Conservation (phyloP, 768 basidiomycete species). For the Podaxis sp. region DNA sequence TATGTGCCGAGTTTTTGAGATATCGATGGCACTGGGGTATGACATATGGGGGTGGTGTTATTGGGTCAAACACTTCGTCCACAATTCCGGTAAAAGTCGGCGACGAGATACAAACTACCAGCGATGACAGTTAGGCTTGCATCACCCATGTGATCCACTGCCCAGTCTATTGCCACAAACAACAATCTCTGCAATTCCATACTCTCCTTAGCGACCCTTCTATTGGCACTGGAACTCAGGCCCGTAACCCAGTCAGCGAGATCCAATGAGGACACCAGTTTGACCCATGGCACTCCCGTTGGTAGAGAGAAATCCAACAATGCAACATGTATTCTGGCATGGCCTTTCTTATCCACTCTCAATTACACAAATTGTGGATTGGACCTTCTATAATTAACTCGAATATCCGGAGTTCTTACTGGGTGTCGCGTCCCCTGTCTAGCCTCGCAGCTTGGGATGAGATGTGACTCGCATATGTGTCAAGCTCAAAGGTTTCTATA, state of each 20-base stretch:
- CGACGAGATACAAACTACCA: slow-evolving; percentile 93
- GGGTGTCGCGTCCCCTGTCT: too few species aligned
- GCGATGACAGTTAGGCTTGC: slow-evolving; percentile 68
- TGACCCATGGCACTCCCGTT: slow-evolving; percentile 95
- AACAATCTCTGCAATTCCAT: slow-evolving; percentile 31
- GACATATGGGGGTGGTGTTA: background rate
- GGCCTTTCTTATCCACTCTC: background rate
- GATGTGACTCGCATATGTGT: too few species aligned
- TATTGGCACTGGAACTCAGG: slow-evolving; percentile 33
- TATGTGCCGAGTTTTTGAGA: background rate
- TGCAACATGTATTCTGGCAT: slow-evolving; percentile 45
- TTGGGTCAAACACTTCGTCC: too few species aligned
- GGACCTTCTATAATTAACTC: too few species aligned
- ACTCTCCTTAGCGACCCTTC: slow-evolving; percentile 7
- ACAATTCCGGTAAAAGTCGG: slow-evolving; percentile 75
- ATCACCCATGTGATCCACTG: slow-evolving; percentile 30
- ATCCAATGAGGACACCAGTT: slow-evolving; percentile 51
- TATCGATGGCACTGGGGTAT: background rate
- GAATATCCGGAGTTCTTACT: too few species aligned
- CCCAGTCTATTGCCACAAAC: slow-evolving; percentile 31
- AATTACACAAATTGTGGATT: too few species aligned
- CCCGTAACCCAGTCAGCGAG: slow-evolving; percentile 44
- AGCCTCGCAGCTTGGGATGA: too few species aligned
- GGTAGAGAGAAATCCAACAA: slow-evolving; percentile 69
- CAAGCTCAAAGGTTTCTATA: too few species aligned